Evolutionary conservation across 164 flowering plant species (phyloP).

Genomic region (Akebia trifoliata): DNA sequence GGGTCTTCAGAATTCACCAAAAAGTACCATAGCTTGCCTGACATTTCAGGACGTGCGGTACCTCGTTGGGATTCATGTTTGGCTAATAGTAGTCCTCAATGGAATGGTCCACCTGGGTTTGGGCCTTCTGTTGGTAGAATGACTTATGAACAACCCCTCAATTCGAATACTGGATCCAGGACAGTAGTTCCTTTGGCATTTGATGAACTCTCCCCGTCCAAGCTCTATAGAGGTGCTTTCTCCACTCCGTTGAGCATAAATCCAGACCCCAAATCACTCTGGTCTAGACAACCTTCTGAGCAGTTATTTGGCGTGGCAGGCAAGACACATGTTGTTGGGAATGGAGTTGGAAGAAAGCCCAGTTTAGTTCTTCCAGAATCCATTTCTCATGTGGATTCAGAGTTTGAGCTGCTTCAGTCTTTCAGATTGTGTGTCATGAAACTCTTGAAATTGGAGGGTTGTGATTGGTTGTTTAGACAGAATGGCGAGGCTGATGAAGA

Average conservation of each 20-base stretch:
- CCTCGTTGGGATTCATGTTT: slow-evolving; percentile 31
- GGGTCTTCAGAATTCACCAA: slow-evolving; percentile 39
- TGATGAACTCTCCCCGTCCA: slow-evolving; percentile 61
- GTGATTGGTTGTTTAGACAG: slow-evolving; percentile 84
- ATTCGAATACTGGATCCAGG: slow-evolving; percentile 36
- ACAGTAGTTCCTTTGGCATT: slow-evolving; percentile 42
- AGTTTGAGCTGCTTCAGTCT: slow-evolving; percentile 70
- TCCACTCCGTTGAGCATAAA: slow-evolving; percentile 34
- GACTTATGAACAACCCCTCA: slow-evolving; percentile 30
- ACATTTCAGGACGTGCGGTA: slow-evolving; percentile 67
- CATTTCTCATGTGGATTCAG: slow-evolving; percentile 39
- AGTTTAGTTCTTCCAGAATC: slow-evolving; percentile 24
- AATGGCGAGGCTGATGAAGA: slow-evolving; percentile 93
- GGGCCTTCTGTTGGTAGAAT: slow-evolving; percentile 39
- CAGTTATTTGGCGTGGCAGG: slow-evolving; percentile 75
- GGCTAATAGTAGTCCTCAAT: slow-evolving; percentile 37
- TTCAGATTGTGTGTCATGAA: slow-evolving; percentile 63
- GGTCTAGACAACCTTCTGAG: slow-evolving; percentile 90
- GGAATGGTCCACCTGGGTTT: slow-evolving; percentile 44
- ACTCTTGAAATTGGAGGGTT: slow-evolving; percentile 84
- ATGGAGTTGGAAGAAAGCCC: slow-evolving; percentile 18
- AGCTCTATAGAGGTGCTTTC: slow-evolving; percentile 43
- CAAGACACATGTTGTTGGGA: slow-evolving; percentile 23
- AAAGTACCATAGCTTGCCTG: slow-evolving; percentile 89
- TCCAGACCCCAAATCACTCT: slow-evolving; percentile 52